Percentiles rank a stretch among this genome's conserved stretches.
Conservation (phyloP, 1,284 basidiomycete species). For the Naganishia cerealis region DNA sequence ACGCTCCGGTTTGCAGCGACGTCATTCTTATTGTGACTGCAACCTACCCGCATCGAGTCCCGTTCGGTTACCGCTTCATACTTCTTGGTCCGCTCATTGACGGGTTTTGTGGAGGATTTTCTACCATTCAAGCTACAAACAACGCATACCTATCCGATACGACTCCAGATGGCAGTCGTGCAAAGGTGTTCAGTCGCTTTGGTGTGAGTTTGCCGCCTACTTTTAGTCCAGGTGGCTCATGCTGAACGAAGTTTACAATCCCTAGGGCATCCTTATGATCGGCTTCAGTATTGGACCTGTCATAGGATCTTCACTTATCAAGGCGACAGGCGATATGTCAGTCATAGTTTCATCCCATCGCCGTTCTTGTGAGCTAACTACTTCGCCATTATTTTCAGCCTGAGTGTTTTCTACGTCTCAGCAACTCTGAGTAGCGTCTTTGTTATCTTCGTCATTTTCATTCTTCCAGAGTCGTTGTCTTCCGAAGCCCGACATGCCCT, state of each 20-base stretch:
- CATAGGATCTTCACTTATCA: slow-evolving; percentile 70
- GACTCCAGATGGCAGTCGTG: slow-evolving; percentile 77
- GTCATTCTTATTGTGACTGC: slow-evolving; percentile 74
- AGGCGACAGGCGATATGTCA: slow-evolving; percentile 60
- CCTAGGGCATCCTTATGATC: slow-evolving; percentile 52
- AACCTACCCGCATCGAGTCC: slow-evolving; percentile 65
- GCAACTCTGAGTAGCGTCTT: slow-evolving; percentile 55
- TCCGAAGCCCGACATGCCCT: slow-evolving; percentile 46
- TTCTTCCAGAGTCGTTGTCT: slow-evolving; percentile 73
- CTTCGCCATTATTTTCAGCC: slow-evolving; percentile 48
- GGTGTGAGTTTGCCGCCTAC: slow-evolving; percentile 60
- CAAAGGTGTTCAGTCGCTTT: slow-evolving; percentile 76
- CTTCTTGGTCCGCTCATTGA: slow-evolving; percentile 77
- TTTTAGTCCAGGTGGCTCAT: not conserved
- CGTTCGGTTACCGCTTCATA: slow-evolving; percentile 72
- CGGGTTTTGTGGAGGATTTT: slow-evolving; percentile 81
- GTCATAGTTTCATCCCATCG: slow-evolving; percentile 44
- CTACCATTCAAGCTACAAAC: slow-evolving; percentile 72
- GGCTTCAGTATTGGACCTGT: slow-evolving; percentile 73
- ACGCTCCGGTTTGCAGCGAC: slow-evolving; percentile 60
- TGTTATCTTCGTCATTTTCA: slow-evolving; percentile 59
- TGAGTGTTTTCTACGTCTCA: slow-evolving; percentile 73
- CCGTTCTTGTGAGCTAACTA: slow-evolving; percentile 36
- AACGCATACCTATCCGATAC: slow-evolving; percentile 81
- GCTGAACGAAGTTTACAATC: not conserved